Conservation (phyloP, 257 asterid genomes). For the Ligustrum vulgare region DNA sequence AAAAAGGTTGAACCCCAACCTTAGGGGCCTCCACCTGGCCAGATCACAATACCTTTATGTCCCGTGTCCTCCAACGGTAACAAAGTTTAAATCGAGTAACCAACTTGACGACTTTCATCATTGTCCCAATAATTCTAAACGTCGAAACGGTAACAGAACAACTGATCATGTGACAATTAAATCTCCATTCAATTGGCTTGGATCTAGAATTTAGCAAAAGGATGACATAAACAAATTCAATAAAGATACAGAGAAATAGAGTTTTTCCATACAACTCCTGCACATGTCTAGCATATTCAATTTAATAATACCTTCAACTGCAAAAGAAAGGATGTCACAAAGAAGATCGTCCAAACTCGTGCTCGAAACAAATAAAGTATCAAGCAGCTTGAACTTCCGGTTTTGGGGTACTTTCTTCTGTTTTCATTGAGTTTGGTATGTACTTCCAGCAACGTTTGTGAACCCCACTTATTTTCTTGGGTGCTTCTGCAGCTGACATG, state of each 20-base stretch:
- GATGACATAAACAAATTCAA: neutral
- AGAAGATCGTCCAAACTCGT: constrained; percentile 9
- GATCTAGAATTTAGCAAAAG: neutral
- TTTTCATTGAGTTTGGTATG: constrained; percentile 44
- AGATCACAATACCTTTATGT: too few species aligned
- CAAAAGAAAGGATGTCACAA: neutral
- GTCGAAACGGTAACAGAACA: neutral
- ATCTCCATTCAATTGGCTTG: neutral
- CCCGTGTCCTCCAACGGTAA: too few species aligned
- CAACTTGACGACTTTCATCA: neutral
- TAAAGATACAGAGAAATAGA: neutral
- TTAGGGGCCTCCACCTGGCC: too few species aligned
- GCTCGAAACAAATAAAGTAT: constrained; percentile 17
- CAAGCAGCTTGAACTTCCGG: constrained; percentile 48
- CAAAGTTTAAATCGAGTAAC: too few species aligned
- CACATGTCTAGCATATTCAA: neutral
- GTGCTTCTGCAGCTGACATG: constrained; percentile 66
- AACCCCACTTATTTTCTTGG: constrained; percentile 95
- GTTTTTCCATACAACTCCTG: neutral
- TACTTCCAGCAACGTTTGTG: constrained; percentile 97
- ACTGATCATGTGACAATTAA: neutral
- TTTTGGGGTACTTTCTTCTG: constrained; percentile 38
- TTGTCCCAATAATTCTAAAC: neutral
- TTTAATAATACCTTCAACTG: neutral
- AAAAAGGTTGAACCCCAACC: too few species aligned